Percentiles rank a stretch among this genome's conserved stretches.
Evolutionary conservation across 805 yeast species (phyloP).

Genomic region (Candida lessepsii): DNA sequence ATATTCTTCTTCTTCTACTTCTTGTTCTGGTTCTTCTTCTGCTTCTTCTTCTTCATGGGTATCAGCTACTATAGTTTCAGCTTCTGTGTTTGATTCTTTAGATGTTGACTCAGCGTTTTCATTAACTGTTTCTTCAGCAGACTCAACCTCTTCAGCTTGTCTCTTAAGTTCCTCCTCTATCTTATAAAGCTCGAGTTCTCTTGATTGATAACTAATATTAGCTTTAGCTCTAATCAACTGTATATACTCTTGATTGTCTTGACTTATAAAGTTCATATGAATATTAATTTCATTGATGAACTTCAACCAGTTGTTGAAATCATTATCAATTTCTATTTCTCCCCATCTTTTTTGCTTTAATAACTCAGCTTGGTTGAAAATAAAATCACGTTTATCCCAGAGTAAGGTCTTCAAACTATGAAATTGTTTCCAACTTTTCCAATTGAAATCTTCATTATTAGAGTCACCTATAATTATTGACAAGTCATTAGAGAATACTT

Average conservation of each 20-base stretch:
- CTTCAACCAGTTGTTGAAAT: conserved; percentile 34
- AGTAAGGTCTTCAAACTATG: conserved; percentile 55
- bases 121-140: neutral
- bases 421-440: conserved; percentile 62
- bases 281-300: conserved; percentile 39
- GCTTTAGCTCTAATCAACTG: conserved; percentile 42
- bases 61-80: conserved; percentile 61
- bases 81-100: conserved; percentile 54
- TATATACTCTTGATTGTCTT: conserved; percentile 63
- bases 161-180: neutral
- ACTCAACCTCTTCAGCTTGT: conserved; percentile 1
- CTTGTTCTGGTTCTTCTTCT: neutral
- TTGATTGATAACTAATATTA: conserved; percentile 40
- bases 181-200: conserved; percentile 26
- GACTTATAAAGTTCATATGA: conserved; percentile 49
- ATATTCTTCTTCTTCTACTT: conserved; percentile 12
- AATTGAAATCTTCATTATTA: conserved; percentile 24
- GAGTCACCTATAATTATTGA: conserved; percentile 26
- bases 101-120: conserved; percentile 14
- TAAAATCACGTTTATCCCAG: conserved; percentile 51
- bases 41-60: conserved; percentile 25
- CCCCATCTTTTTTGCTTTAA: conserved; percentile 17
- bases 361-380: conserved; percentile 32
- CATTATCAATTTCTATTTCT: conserved; percentile 28
- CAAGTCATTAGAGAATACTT: conserved; percentile 62